These are phyloP conservation scores for Cladosporium velox DNA, from an alignment of 2,329 filamentous ascomycete genomes.

Conservation along the genomic window DNA sequence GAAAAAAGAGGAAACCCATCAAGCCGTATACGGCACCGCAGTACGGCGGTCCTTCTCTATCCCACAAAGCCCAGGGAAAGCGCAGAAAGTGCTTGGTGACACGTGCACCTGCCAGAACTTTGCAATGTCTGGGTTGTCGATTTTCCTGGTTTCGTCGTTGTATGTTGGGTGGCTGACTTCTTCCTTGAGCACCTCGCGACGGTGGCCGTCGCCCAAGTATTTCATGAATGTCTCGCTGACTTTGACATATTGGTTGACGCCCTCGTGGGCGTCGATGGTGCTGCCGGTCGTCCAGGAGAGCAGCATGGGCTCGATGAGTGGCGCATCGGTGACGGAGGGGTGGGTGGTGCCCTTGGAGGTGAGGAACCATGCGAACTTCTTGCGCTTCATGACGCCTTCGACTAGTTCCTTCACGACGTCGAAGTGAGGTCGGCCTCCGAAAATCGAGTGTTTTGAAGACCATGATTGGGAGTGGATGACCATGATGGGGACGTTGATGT, in stretches of 20 bases:
- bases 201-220: slow-evolving; percentile 47
- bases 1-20: background rate
- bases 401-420: slow-evolving; percentile 62
- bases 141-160: slow-evolving; percentile 35
- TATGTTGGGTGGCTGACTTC: slow-evolving; percentile 46
- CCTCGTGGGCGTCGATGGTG: slow-evolving; percentile 58
- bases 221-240: slow-evolving; percentile 60
- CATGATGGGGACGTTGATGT: slow-evolving; percentile 60
- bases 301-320: slow-evolving; percentile 63
- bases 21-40: slow-evolving; percentile 2
- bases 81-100: slow-evolving; percentile 35
- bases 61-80: slow-evolving; percentile 26
- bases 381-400: slow-evolving; percentile 44
- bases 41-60: slow-evolving; percentile 22
- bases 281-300: slow-evolving; percentile 64
- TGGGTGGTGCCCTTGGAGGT: slow-evolving; percentile 51
- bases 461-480: slow-evolving; percentile 67
- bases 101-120: slow-evolving; percentile 50
- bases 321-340: slow-evolving; percentile 67
- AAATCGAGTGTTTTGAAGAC: slow-evolving; percentile 58
- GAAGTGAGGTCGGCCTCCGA: slow-evolving; percentile 66
- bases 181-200: slow-evolving; percentile 53
- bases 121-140: slow-evolving; percentile 27
- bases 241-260: slow-evolving; percentile 62
- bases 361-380: slow-evolving; percentile 48